A percentile compares a stretch with the other conserved stretches of the same genome.
phyloP scores from a whole-genome alignment of 139 green algal genomes.

The Volvox africanus region DNA sequence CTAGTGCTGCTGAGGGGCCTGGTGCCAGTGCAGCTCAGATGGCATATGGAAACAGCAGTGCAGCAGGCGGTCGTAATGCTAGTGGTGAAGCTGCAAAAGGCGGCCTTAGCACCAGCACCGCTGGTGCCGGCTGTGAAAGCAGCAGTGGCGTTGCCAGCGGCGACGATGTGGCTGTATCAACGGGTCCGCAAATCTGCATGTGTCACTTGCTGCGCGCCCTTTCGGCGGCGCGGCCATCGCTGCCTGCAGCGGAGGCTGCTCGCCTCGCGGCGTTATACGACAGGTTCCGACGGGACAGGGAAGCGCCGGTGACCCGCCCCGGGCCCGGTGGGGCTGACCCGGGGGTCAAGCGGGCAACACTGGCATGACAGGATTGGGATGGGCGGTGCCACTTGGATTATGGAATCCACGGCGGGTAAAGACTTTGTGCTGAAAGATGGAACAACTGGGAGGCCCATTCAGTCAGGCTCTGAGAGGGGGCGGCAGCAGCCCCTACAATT shows the following conservation, averaged over 20 bases:
- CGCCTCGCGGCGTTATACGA: constrained; percentile 75
- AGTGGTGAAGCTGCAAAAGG: not conserved
- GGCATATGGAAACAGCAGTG: too few relatives aligned
- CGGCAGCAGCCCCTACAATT: too few relatives aligned
- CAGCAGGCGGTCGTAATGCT: too few relatives aligned
- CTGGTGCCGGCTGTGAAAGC: not conserved
- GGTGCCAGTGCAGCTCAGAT: not conserved
- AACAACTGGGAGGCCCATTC: too few relatives aligned
- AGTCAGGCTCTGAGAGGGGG: too few relatives aligned
- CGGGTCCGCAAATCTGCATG: constrained; percentile 49
- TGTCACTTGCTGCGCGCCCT: constrained; percentile 72
- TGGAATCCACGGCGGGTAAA: too few relatives aligned
- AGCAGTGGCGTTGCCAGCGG: not conserved
- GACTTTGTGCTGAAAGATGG: too few relatives aligned
- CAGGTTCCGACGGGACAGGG: constrained; percentile 65
- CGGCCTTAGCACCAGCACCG: not conserved
- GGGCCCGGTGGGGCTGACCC: not conserved
- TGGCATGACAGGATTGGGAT: constrained; percentile 55
- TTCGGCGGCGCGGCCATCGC: constrained; percentile 65
- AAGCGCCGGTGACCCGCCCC: constrained; percentile 55
- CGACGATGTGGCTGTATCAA: not conserved
- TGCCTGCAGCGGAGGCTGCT: constrained; percentile 68
- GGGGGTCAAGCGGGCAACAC: constrained; percentile 63
- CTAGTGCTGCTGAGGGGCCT: not conserved
- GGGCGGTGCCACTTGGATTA: too few relatives aligned